A percentile compares a stretch with the other conserved stretches of the same genome.
Conservation (phyloP, 306 rosid species). For the Phaseolus lunatus region DNA sequence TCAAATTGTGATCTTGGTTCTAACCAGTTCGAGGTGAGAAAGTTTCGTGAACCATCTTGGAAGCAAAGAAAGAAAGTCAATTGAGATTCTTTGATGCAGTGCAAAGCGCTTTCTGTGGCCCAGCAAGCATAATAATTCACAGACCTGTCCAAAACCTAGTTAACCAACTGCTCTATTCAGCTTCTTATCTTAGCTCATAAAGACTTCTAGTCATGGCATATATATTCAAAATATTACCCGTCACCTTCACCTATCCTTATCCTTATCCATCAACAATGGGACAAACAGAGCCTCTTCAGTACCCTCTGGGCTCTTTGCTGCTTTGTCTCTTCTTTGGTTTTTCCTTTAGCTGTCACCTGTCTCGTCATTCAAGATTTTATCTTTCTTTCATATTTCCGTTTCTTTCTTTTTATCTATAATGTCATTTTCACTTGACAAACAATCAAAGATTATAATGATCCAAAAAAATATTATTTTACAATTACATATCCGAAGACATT, state of each 20-base stretch:
- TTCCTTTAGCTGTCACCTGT: neutral
- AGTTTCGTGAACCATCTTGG: conserved; percentile 23
- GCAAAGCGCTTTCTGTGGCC: conserved; percentile 42
- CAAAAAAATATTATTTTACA: too few relatives aligned
- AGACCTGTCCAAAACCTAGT: conserved; percentile 43
- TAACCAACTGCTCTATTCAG: conserved; percentile 56
- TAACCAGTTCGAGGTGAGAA: too few relatives aligned
- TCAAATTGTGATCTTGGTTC: too few relatives aligned
- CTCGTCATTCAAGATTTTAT: conserved; percentile 34
- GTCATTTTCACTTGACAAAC: conserved; percentile 1
- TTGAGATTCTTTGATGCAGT: conserved; percentile 27
- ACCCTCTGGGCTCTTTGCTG: conserved; percentile 30
- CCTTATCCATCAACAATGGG: conserved; percentile 54
- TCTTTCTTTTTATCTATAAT: neutral
- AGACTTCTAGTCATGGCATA: neutral
- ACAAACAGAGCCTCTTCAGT: neutral
- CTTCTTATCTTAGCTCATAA: conserved; percentile 53
- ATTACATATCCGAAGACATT: too few relatives aligned
- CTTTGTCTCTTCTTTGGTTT: conserved; percentile 20
- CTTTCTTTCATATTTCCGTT: neutral
- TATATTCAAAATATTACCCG: conserved; percentile 31
- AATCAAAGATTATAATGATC: neutral
- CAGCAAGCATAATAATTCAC: conserved; percentile 39
- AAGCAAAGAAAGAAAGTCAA: conserved; percentile 16
- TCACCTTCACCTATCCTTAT: conserved; percentile 41